These are phyloP conservation scores for Neotropicomus parvogracilis DNA, from an alignment of 1,284 basidiomycete genomes.

Conservation along the genomic window DNA sequence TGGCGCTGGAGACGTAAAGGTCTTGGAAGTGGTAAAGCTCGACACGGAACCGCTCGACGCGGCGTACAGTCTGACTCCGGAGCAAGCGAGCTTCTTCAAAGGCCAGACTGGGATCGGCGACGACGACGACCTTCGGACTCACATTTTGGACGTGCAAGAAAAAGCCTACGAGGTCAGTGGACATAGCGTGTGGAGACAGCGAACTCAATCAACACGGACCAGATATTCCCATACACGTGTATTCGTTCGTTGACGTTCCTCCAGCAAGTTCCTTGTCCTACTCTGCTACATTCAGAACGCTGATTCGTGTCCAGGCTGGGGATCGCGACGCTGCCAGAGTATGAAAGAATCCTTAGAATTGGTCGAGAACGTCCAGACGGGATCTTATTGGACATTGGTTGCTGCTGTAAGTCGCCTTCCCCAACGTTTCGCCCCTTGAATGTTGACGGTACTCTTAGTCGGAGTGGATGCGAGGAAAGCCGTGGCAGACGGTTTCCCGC, in stretches of 20 bases:
- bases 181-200: too few relatives aligned
- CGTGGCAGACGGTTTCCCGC: conserved; percentile 25
- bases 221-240: conserved; percentile 24
- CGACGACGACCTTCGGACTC: conserved; percentile 17
- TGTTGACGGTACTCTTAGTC: conserved; percentile 13
- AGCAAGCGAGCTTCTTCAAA: conserved; percentile 27
- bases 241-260: conserved; percentile 21
- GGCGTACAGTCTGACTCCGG: conserved; percentile 16
- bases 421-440: too few relatives aligned
- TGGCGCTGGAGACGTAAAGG: conserved; percentile 5
- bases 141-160: conserved; percentile 21
- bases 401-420: conserved; percentile 23
- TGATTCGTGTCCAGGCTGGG: conserved; percentile 9
- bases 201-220: neutral
- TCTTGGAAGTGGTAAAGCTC: neutral
- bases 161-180: conserved; percentile 19
- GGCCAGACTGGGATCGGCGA: conserved; percentile 18
- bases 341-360: conserved; percentile 17
- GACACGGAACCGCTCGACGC: neutral
- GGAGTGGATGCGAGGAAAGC: conserved; percentile 27
- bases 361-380: conserved; percentile 20
- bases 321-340: conserved; percentile 15
- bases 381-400: conserved; percentile 27
- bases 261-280: conserved; percentile 2
- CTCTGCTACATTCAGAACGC: accelerated